A percentile compares a stretch with the other conserved stretches of the same genome.
phyloP scores from a whole-genome alignment of 352 stramenopile species.

The Phytopythium litorale region DNA sequence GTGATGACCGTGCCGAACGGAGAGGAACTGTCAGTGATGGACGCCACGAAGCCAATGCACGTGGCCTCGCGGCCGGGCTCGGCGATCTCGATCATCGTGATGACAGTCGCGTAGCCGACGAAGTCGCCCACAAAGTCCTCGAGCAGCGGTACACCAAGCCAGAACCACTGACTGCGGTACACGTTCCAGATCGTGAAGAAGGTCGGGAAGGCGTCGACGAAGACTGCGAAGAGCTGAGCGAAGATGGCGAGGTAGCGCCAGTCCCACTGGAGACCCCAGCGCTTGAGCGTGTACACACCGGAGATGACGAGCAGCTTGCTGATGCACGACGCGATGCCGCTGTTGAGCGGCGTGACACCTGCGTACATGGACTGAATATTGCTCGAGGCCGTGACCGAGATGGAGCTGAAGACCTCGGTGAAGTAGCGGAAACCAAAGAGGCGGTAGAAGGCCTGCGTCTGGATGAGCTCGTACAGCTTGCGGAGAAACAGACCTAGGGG shows the following conservation, averaged over 20 bases:
- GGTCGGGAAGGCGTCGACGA: constrained; percentile 26
- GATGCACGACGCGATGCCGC: constrained; percentile 20
- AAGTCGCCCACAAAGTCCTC: constrained; percentile 32
- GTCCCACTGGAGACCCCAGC: constrained; percentile 40
- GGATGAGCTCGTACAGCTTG: constrained; percentile 32
- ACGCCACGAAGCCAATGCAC: constrained; percentile 24
- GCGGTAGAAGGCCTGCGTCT: constrained; percentile 26
- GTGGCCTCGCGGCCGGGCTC: constrained; percentile 31
- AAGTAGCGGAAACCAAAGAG: constrained; percentile 32
- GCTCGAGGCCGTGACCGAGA: constrained; percentile 20
- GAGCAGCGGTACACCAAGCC: constrained; percentile 31
- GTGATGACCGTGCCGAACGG: constrained; percentile 34
- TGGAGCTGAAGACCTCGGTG: constrained; percentile 22
- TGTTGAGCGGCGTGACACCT: constrained; percentile 20
- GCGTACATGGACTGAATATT: constrained; percentile 27
- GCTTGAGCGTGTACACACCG: constrained; percentile 27
- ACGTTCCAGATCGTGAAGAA: constrained; percentile 45
- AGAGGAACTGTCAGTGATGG: constrained; percentile 19
- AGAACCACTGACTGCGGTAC: constrained; percentile 41
- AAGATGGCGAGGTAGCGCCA: constrained; percentile 31
- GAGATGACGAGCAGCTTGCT: constrained; percentile 17
- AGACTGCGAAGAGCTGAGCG: constrained; percentile 25
- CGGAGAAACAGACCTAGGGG: constrained; percentile 17
- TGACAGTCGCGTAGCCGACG: constrained; percentile 19
- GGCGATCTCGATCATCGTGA: constrained; percentile 34